phyloP scores from a whole-genome alignment of 1,284 basidiomycete species.

The Pascua sp. region DNA sequence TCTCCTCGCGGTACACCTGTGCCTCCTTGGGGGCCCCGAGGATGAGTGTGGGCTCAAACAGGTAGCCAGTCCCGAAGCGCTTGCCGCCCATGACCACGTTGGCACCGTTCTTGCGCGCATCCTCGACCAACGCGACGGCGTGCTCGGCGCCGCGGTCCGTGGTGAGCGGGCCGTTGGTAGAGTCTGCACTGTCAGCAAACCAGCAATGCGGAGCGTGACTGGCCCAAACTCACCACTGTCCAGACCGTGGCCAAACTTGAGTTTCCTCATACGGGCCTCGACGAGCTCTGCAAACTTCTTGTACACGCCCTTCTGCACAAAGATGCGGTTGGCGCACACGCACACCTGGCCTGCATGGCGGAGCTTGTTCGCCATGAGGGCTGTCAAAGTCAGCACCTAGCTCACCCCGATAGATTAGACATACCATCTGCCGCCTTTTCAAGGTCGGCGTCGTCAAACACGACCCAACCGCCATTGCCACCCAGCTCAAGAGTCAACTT shows the following conservation, averaged over 20 bases:
- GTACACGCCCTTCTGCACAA: conserved; percentile 59
- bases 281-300: conserved; percentile 30
- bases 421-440: conserved; percentile 33
- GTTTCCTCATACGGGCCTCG: conserved; percentile 59
- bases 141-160: conserved; percentile 77
- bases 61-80: conserved; percentile 53
- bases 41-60: conserved; percentile 82
- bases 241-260: conserved; percentile 84
- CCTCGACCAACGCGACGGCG: conserved; percentile 74
- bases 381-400: not conserved
- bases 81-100: conserved; percentile 80
- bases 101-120: conserved; percentile 74
- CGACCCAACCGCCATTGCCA: conserved; percentile 44
- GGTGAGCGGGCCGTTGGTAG: conserved; percentile 84
- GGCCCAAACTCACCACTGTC: conserved; percentile 52
- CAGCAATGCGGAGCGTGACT: no score
- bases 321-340: conserved; percentile 64
- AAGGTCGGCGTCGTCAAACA: conserved; percentile 47
- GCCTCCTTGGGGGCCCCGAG: conserved; percentile 69
- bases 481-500: conserved; percentile 48
- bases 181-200: not conserved
- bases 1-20: conserved; percentile 67
- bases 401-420: not conserved
- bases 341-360: conserved; percentile 77
- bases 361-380: conserved; percentile 78